Conservation (phyloP, 768 basidiomycete species). For the Kwoniella sp. region DNA sequence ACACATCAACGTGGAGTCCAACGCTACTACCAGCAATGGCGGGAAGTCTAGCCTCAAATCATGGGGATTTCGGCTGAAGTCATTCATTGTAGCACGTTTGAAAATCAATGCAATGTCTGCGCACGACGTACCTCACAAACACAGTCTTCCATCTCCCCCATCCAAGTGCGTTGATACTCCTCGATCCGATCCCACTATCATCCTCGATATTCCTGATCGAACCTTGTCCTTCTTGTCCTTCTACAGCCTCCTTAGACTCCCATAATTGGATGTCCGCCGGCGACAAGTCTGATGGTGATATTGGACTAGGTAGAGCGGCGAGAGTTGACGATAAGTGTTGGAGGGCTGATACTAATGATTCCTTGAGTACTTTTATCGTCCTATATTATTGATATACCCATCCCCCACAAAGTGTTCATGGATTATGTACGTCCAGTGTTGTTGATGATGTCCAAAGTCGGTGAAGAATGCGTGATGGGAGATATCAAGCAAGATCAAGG, state of each 20-base stretch:
- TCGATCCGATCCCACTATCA: slow-evolving; percentile 8
- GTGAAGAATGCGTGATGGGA: too few species aligned
- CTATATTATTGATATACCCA: too few species aligned
- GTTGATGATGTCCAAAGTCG: too few species aligned
- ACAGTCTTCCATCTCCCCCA: slow-evolving; percentile 46
- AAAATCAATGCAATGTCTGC: too few species aligned
- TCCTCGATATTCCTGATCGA: slow-evolving; percentile 27
- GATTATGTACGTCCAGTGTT: too few species aligned
- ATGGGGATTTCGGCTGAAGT: neutral
- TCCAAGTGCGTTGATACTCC: slow-evolving; percentile 23
- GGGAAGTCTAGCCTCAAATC: too few species aligned
- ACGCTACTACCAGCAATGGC: too few species aligned
- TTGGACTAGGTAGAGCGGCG: slow-evolving; percentile 15
- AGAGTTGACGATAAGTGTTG: slow-evolving; percentile 28
- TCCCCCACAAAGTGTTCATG: too few species aligned
- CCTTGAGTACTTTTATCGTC: slow-evolving; percentile 33
- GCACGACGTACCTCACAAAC: slow-evolving; percentile 46
- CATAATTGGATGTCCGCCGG: slow-evolving; percentile 34
- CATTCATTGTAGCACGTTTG: too few species aligned
- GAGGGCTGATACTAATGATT: slow-evolving; percentile 38
- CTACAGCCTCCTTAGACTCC: slow-evolving; percentile 25
- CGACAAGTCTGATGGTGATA: neutral
- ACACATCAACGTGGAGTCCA: too few species aligned
- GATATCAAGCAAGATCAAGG: too few species aligned
- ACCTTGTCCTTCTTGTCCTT: slow-evolving; percentile 25